Base-by-base conservation (phyloP, 176 grass and related monocot genomes). In the Oryza brachyantha region DNA sequence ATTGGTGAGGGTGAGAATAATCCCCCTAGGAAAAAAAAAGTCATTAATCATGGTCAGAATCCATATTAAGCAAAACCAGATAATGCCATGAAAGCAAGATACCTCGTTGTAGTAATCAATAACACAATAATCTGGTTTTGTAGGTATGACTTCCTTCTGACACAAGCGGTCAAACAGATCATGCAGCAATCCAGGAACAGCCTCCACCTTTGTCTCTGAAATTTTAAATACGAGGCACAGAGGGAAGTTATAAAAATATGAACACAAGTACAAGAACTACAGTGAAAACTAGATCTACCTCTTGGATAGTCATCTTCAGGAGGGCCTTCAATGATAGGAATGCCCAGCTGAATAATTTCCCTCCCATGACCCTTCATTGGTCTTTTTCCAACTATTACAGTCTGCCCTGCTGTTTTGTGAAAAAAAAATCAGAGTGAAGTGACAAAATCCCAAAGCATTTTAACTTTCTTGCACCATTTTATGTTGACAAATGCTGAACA, bases 81-180 rank as follows among this genome's bases (percentile, higher is more conserved):
- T 14, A 29, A 39, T 34, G n/a, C 25, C 35, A 58, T 40, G 22
- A 82, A 29, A 89, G 8, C 42, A 43, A 68, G 38, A 79, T 83
- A 95, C 96, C 92, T 93, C 96, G 81, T 87, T 61, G 75, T 91
- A 99, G 72, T 89, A 91, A 75, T 99, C 96, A 7, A 99, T 75
- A 69, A 91, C 67, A 77, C 92, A 99, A 93, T 93, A 99, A 70
- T 99, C 96, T 79, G 96, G 96, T 67, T 93, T 95, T 69, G 70
- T 62, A 72, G 90, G 43, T 74, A 93, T 60, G 76, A 95, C 79
- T 83, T 89, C 90, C 54, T 78, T 71, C 64, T 79, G 70, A 88
- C 77, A 73, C 66, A 95, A 88, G 50, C 73, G 65, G 84, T 95
- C 90, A 86, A 99, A 82, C 10, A 99, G 70, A 75, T 89, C 90